phyloP scores from a whole-genome alignment of 495 filamentous ascomycete genomes.

The Penicillium diatomitis region DNA sequence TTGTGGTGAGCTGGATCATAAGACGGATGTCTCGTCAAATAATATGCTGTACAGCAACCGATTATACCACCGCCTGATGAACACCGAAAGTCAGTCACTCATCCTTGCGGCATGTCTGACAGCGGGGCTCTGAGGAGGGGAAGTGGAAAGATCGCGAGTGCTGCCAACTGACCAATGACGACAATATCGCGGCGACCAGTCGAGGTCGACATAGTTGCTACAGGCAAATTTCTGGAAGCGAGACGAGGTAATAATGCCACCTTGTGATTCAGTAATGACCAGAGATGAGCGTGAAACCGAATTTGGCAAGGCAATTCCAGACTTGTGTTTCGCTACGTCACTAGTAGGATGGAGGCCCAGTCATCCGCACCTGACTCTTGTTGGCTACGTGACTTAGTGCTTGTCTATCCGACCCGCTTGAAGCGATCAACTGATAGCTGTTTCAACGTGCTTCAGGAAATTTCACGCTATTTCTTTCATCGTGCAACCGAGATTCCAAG shows the following conservation, averaged over 20 bases:
- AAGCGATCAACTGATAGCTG: too few relatives aligned
- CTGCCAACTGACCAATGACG: slow-evolving; percentile 50
- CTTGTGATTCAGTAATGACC: slow-evolving; percentile 2
- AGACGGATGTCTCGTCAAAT: slow-evolving; percentile 76
- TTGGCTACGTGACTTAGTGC: too few relatives aligned
- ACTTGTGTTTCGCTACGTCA: slow-evolving; percentile 19
- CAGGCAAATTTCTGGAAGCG: slow-evolving; percentile 11
- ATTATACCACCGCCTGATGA: slow-evolving; percentile 82
- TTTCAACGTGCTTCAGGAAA: too few relatives aligned
- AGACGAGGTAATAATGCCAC: slow-evolving; percentile 22
- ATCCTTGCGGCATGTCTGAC: background rate
- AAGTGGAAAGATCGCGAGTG: slow-evolving; percentile 13
- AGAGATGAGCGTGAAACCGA: background rate
- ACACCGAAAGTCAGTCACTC: slow-evolving; percentile 6
- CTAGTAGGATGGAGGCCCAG: background rate
- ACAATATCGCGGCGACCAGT: slow-evolving; percentile 52
- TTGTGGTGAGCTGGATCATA: slow-evolving; percentile 67
- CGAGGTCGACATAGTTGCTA: slow-evolving; percentile 26
- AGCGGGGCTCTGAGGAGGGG: too few relatives aligned
- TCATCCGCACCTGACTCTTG: too few relatives aligned
- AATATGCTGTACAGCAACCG: slow-evolving; percentile 89
- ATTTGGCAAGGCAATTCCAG: background rate
- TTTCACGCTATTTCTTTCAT: too few relatives aligned
- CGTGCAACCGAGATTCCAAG: too few relatives aligned
- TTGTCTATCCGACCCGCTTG: too few relatives aligned